Evolutionary conservation across 1,139 yeast species (phyloP), one percentile per base, ranked within the genome.

Genomic region (Yamadazyma siamensis): DNA sequence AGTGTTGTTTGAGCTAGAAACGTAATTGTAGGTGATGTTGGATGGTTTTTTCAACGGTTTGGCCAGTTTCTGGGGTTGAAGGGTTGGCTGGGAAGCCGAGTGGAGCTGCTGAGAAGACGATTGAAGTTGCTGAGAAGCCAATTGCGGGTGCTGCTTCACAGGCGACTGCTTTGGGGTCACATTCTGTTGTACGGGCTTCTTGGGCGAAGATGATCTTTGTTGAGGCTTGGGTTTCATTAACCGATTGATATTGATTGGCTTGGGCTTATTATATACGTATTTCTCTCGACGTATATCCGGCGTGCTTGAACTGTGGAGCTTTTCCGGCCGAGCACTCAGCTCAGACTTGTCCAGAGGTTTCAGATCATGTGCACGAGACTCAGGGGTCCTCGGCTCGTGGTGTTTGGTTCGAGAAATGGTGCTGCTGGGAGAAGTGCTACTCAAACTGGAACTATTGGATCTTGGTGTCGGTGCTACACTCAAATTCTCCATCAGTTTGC

Each of bases 241-340:
- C 14, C 54, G 50, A 29, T 47, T 49, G 16, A 66, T 51, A 38
- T 67, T 62, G 34, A 67, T 38, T 1, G 73, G 73, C 39, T 63
- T 56, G 3, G 75, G 73, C 40, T 67, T 58, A 23, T 46, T 59
- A 41, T 67, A 67, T 9, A 56, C 47, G 36, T 65, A 66, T 12
- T 59, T 54, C 27, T 28, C 24, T 17, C 10, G 27, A 3, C 20
- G 27, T 9, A 39, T 27, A 17, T 37, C 34, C 20, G 40, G 38
- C n/a, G 36, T 23, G 29, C 41, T 32, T 14, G 30, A 30, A 27
- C 33, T 32, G 13, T 28, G 43, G 18, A 12, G 29, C 17, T 32
- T 34, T 4, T 37, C 41, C 20, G 34, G 28, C 15, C 30, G 31
- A n/a, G 40, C 39, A 12, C 37, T 32, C 12, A n/a, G n/a, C n/a